Evolutionary conservation across 1,284 basidiomycete genomes (phyloP).

Genomic region (Hypsizygus ulmarius): DNA sequence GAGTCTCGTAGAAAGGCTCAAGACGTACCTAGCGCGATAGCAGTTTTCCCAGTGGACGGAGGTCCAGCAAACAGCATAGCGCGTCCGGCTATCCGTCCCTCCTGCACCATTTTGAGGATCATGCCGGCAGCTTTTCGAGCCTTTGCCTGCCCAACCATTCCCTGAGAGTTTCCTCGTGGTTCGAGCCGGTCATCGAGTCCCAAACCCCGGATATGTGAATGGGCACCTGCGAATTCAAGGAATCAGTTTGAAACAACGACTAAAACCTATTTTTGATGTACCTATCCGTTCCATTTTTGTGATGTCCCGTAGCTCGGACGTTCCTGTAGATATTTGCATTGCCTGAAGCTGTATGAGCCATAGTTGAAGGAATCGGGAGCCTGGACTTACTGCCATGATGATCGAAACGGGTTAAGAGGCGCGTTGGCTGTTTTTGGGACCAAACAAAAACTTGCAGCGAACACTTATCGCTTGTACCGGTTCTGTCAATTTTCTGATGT

Average conservation of each 20-base stretch:
- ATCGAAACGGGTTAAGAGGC: conserved; percentile 7
- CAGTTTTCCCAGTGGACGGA: conserved; percentile 95
- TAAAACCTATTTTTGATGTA: conserved; percentile 28
- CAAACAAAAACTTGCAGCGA: conserved; percentile 12
- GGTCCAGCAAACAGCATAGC: conserved; percentile 97
- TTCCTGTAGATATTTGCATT: conserved; percentile 69
- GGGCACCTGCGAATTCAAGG: conserved; percentile 62
- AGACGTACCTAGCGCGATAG: conserved; percentile 86
- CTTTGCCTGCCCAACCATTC: conserved; percentile 95
- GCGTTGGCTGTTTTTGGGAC: conserved; percentile 13
- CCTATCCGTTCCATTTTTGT: conserved; percentile 97
- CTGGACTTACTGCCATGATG: conserved; percentile 10
- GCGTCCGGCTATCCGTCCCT: conserved; percentile 91
- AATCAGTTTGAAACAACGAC: conserved; percentile 7
- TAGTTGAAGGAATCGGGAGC: background rate
- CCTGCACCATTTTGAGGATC: conserved; percentile 97
- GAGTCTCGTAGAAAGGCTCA: background rate
- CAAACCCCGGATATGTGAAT: conserved; percentile 95
- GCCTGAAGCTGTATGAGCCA: conserved; percentile 27
- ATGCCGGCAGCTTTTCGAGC: conserved; percentile 96
- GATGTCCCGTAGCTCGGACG: conserved; percentile 80
- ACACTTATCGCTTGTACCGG: conserved; percentile 16
- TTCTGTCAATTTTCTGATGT: conserved; percentile 26
- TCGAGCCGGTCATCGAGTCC: conserved; percentile 92
- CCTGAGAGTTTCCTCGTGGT: conserved; percentile 85